Evolutionary conservation across 2,329 filamentous ascomycete genomes (phyloP), one percentile per base, ranked within the genome.

Genomic region (Hirsutella thompsonii): DNA sequence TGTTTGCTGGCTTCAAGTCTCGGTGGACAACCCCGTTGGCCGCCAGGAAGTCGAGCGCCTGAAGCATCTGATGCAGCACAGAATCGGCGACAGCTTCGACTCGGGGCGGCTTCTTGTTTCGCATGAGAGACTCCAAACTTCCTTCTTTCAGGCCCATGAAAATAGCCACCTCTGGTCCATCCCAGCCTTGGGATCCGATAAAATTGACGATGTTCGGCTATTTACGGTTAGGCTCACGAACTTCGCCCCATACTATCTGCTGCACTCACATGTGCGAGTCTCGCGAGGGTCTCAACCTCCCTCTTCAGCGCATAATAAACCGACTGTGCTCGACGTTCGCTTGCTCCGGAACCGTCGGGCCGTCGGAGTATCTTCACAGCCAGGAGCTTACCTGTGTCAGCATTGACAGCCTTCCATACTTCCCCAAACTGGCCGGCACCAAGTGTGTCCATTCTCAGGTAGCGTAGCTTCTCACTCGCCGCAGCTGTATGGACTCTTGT

Each of bases 1-100:
- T 51, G 28, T 50, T 51, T 3, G 37, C 46, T 2, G 49, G 50
- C 39, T 54, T 53, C 13, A 53, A 28, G 32, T 54, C 50, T 21
- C 48, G 41, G 19, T 55, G 50, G 21, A 50, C 34, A 28, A 55
- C 40, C 20, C 42, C 37, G 10, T 46, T 32, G 1, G 14, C 26
- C 6, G 42, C 33, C 4, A 52, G 42, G 20, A 33, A 52, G 16
- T 52, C 49, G 3, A 54, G 33, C 1, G 49, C 51, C 36, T 46
- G 45, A 3, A 54, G 47, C 44, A 52, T 49, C 10, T 53, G 47
- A 14, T 44, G 33, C 3, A 52, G 28, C 26, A 46, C 35, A 20
- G 5, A 41, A 2, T 20, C 4, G 16, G 32, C 39, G 19, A 40
- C 2, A 30, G 19, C 13, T 2, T 1, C n/a, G 20, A 20, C 34